These are phyloP conservation scores for Ajuga chamaepitys DNA, from an alignment of 257 asterid species.

Conservation along the genomic window DNA sequence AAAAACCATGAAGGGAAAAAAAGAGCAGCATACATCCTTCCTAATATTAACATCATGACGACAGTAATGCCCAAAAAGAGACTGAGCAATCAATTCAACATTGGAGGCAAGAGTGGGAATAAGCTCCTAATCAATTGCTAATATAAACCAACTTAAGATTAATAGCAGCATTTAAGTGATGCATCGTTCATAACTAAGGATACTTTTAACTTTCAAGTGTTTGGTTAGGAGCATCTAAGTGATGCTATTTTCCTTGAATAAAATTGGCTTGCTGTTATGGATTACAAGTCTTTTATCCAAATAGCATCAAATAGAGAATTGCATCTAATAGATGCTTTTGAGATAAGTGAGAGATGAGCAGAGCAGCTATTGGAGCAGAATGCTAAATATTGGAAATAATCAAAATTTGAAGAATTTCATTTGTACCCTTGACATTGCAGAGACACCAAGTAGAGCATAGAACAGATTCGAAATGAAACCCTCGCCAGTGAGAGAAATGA, in stretches of 20 bases:
- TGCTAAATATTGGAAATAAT: background rate
- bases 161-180: no score
- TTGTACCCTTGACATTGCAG: conserved; percentile 92
- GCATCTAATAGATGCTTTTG: background rate
- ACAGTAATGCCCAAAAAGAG: background rate
- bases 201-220: no score
- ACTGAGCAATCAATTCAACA: background rate
- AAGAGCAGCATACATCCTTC: background rate
- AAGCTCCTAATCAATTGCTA: background rate
- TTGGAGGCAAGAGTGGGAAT: background rate
- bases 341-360: background rate
- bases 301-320: no score
- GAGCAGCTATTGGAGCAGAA: conserved; percentile 6
- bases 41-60: background rate
- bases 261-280: no score
- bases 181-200: no score
- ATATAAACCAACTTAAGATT: background rate
- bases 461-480: conserved; percentile 73
- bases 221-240: no score
- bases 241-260: no score
- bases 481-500: conserved; percentile 67
- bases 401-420: conserved; percentile 23
- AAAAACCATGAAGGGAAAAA: background rate
- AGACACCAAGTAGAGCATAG: conserved; percentile 86
- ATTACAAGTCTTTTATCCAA: no score